Percentiles rank a stretch among this genome's conserved stretches.
phyloP scores from a whole-genome alignment of 176 grass and related monocot genomes.

The Raddia guianensis region DNA sequence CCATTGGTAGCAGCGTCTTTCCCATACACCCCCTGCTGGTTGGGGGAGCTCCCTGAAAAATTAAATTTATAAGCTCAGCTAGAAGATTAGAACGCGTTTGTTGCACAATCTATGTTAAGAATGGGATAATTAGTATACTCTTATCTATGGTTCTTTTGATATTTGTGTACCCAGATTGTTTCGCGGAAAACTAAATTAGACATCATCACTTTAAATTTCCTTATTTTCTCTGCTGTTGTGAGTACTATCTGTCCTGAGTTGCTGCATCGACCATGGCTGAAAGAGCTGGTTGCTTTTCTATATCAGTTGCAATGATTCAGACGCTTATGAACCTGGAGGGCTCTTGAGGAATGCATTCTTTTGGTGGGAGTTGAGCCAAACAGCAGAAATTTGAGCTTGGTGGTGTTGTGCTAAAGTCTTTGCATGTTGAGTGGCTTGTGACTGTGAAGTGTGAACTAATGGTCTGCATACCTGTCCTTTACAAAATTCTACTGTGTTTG shows the following conservation, averaged over 20 bases:
- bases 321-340: too few relatives aligned
- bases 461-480: not conserved
- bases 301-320: not conserved
- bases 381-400: not conserved
- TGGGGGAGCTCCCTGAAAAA: slow-evolving; percentile 24
- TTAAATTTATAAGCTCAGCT: not conserved
- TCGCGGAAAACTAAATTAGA: not conserved
- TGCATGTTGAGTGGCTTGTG: not conserved
- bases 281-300: not conserved
- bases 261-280: not conserved
- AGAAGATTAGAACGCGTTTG: slow-evolving; percentile 15
- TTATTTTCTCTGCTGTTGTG: not conserved
- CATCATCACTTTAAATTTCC: not conserved
- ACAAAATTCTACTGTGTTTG: not conserved
- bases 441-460: not conserved
- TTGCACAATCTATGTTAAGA: not conserved
- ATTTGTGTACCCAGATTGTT: not conserved
- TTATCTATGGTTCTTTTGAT: not conserved
- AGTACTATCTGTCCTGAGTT: not conserved
- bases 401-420: not conserved
- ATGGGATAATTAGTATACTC: not conserved
- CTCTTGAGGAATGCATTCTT: not conserved
- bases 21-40: slow-evolving; percentile 26
- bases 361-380: not conserved
- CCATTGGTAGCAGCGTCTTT: not conserved